Percentiles rank a stretch among this genome's conserved stretches.
phyloP scores from a whole-genome alignment of 2,329 filamentous ascomycete genomes.

The Clonostachys solani region DNA sequence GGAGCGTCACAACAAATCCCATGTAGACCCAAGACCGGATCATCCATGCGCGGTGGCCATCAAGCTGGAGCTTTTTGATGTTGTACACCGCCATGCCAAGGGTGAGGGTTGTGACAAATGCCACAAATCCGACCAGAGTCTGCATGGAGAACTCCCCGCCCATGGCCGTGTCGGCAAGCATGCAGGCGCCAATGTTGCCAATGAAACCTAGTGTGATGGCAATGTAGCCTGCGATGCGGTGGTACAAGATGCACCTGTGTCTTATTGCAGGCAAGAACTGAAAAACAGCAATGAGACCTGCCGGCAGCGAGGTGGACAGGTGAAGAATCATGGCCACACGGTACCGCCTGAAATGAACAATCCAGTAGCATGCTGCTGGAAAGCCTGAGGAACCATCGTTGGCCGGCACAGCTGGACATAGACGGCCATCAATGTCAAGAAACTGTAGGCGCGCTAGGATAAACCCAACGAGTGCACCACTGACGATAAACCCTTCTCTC shows the following conservation, averaged over 20 bases:
- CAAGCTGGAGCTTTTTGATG: slow-evolving; percentile 53
- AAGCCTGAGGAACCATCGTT: slow-evolving; percentile 3
- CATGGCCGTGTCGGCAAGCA: slow-evolving; percentile 42
- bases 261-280: slow-evolving; percentile 40
- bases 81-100: slow-evolving; percentile 43
- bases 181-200: slow-evolving; percentile 39
- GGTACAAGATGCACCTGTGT: slow-evolving; percentile 41
- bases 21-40: slow-evolving; percentile 43
- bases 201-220: slow-evolving; percentile 38
- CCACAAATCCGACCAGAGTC: slow-evolving; percentile 29
- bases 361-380: slow-evolving; percentile 28
- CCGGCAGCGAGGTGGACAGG: slow-evolving; percentile 33
- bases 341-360: slow-evolving; percentile 18
- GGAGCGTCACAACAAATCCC: slow-evolving; percentile 7
- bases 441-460: slow-evolving; percentile 40
- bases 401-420: slow-evolving; percentile 9
- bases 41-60: slow-evolving; percentile 59
- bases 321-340: slow-evolving; percentile 35
- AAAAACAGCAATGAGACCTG: slow-evolving; percentile 28
- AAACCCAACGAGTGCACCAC: slow-evolving; percentile 37
- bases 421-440: slow-evolving; percentile 33
- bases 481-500: slow-evolving; percentile 21
- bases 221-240: slow-evolving; percentile 54
- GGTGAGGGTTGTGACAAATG: slow-evolving; percentile 31
- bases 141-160: slow-evolving; percentile 47